A percentile compares a stretch with the other conserved stretches of the same genome.
Conservation (phyloP, 768 basidiomycete species). For the Tremella yokohamensis region DNA sequence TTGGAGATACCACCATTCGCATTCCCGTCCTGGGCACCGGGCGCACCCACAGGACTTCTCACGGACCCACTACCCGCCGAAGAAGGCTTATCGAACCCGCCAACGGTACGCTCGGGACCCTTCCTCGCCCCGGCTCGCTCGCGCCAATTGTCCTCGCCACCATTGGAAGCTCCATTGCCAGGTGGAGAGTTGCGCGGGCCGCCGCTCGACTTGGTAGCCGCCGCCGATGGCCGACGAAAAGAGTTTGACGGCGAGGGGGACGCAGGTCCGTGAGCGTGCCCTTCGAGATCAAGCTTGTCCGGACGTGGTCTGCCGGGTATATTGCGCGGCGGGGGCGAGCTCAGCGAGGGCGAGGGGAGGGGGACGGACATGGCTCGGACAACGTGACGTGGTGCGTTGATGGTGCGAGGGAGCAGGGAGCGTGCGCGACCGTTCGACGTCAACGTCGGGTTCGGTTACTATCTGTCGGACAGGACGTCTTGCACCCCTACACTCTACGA, state of each 20-base stretch:
- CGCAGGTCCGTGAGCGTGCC: conserved; percentile 12
- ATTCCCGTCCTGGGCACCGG: not conserved
- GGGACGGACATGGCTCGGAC: conserved; percentile 33
- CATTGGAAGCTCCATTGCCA: conserved; percentile 8
- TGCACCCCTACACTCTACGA: too few species aligned
- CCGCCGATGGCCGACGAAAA: conserved; percentile 5
- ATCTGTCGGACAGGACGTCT: too few species aligned
- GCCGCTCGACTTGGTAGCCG: conserved; percentile 6
- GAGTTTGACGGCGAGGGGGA: conserved; percentile 11
- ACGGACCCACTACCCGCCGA: conserved; percentile 6
- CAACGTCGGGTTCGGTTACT: too few species aligned
- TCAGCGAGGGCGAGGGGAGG: conserved; percentile 29
- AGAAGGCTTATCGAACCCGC: conserved; percentile 36
- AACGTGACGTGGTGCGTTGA: too few species aligned
- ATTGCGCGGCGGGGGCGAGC: conserved; percentile 17
- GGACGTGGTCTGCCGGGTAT: conserved; percentile 25
- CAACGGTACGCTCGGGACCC: conserved; percentile 35
- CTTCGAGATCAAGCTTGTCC: conserved; percentile 12
- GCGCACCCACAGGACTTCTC: conserved; percentile 1
- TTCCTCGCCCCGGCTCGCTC: conserved; percentile 6
- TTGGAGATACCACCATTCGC: not conserved
- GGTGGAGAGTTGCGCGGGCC: conserved; percentile 1
- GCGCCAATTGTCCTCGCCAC: conserved; percentile 1
- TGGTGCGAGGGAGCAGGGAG: too few species aligned
- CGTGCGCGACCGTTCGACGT: too few species aligned